phyloP scores from a whole-genome alignment of 768 basidiomycete species.

The Megacollybia marginata region DNA sequence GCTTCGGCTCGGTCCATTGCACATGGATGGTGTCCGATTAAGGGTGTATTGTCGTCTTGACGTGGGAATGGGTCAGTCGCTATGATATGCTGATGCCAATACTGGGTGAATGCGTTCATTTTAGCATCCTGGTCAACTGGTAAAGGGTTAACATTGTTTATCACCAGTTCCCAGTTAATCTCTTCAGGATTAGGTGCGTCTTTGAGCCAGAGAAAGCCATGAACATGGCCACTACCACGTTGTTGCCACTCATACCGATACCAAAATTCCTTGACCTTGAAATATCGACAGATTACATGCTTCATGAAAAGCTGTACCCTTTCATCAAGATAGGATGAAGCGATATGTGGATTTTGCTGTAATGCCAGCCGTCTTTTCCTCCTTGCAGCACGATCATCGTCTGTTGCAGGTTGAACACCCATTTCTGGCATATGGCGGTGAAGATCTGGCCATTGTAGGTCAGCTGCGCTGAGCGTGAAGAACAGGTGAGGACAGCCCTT shows the following conservation, averaged over 20 bases:
- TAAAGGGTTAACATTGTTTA: neutral
- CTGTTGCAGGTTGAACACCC: neutral
- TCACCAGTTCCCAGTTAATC: neutral
- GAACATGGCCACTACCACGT: slow-evolving; percentile 5
- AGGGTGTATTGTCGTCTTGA: neutral
- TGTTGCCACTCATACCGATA: slow-evolving; percentile 8
- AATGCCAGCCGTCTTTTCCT: neutral
- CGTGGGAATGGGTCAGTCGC: neutral
- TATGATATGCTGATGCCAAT: neutral
- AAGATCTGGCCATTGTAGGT: neutral
- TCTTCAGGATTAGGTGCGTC: slow-evolving; percentile 3
- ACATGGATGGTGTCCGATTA: neutral
- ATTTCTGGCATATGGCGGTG: neutral
- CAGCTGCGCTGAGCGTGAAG: neutral
- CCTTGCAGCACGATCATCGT: neutral
- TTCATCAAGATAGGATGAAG: slow-evolving; percentile 3
- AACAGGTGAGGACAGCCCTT: neutral
- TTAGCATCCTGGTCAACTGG: neutral
- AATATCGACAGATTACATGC: neutral
- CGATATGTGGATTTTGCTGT: slow-evolving; percentile 3
- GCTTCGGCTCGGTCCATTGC: neutral
- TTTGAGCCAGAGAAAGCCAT: slow-evolving; percentile 4
- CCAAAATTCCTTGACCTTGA: slow-evolving; percentile 4
- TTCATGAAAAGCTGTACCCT: slow-evolving; percentile 2
- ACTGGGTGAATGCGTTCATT: neutral